These are phyloP conservation scores for Calonectria fujianensis DNA, from an alignment of 2,329 filamentous ascomycete genomes.

Conservation along the genomic window DNA sequence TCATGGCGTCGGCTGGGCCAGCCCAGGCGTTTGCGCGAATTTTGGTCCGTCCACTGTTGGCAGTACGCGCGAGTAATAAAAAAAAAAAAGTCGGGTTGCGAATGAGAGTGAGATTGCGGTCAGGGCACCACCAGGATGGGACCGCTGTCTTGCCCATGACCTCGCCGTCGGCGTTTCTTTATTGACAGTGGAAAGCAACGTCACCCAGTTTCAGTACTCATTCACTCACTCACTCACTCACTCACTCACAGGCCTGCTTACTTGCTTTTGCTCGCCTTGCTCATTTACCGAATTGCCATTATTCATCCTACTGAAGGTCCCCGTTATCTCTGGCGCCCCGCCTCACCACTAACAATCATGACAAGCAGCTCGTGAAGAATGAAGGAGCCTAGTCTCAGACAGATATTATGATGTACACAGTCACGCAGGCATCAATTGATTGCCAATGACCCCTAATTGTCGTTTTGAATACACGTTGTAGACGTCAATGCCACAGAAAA, in stretches of 20 bases:
- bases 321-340: background rate
- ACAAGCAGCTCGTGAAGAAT: background rate
- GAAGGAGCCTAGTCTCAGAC: background rate
- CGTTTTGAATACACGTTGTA: conserved; percentile 12
- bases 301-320: background rate
- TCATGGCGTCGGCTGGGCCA: conserved; percentile 27
- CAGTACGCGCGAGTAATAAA: conserved; percentile 30
- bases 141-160: conserved; percentile 18
- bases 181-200: background rate
- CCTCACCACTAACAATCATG: background rate
- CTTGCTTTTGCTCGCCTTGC: background rate
- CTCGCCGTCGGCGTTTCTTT: conserved; percentile 16
- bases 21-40: conserved; percentile 42
- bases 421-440: conserved; percentile 9
- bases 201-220: background rate
- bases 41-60: conserved; percentile 34
- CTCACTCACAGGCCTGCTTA: background rate
- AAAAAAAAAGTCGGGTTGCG: conserved; percentile 22
- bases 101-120: conserved; percentile 38
- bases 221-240: conserved; percentile 2
- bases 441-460: conserved; percentile 23
- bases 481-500: background rate
- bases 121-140: conserved; percentile 22
- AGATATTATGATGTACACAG: conserved; percentile 16
- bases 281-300: background rate